phyloP scores from a whole-genome alignment of 2,329 filamentous ascomycete species.

The Lasiodiplodia hormozganensis region DNA sequence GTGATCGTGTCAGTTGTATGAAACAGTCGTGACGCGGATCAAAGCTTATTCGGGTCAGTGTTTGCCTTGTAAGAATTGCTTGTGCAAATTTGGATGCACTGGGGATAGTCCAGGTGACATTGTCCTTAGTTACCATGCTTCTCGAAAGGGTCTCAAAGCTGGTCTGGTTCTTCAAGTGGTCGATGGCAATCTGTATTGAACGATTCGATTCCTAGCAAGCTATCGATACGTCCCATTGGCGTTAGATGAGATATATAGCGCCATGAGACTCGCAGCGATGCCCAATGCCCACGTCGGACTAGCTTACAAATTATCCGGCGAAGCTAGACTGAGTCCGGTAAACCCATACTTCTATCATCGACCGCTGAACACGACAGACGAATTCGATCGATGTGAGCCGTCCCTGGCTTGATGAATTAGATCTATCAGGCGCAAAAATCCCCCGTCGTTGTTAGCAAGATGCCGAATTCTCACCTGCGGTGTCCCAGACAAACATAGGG shows the following conservation, averaged over 20 bases:
- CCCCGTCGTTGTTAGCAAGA: neutral
- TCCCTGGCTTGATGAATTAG: neutral
- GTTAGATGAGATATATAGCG: neutral
- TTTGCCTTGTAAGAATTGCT: neutral
- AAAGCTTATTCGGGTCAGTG: slow-evolving; percentile 23
- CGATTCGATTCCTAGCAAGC: neutral
- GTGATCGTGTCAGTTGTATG: slow-evolving; percentile 25
- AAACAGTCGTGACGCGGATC: slow-evolving; percentile 29
- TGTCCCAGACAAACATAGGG: neutral
- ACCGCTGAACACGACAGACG: neutral
- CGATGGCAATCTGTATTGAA: neutral
- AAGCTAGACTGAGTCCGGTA: neutral
- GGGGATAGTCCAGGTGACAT: slow-evolving; percentile 5
- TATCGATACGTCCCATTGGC: no score
- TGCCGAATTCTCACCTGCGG: neutral
- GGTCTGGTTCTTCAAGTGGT: neutral
- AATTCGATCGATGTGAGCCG: neutral
- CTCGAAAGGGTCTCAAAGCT: neutral
- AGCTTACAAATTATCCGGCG: slow-evolving; percentile 12
- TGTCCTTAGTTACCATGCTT: neutral
- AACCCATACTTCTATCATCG: neutral
- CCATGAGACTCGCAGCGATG: neutral
- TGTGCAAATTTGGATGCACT: slow-evolving; percentile 2
- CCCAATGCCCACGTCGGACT: neutral
- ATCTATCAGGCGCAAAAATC: neutral